A percentile compares a stretch with the other conserved stretches of the same genome.
phyloP scores from a whole-genome alignment of 805 yeast genomes.

The Candida verbasci region DNA sequence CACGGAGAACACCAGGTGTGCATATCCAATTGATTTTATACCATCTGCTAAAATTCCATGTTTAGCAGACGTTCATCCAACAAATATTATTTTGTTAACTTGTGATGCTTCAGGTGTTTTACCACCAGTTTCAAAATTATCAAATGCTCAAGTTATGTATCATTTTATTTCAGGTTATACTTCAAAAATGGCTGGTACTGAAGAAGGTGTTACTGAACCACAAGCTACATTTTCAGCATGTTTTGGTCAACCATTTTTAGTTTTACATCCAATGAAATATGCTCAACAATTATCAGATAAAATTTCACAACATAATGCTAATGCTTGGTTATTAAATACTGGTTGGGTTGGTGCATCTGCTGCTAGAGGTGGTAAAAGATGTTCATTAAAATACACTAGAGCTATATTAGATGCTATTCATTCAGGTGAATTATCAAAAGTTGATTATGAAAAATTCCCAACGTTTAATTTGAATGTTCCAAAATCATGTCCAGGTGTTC shows the following conservation, averaged over 20 bases:
- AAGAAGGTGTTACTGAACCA: conserved; percentile 97
- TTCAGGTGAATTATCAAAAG: conserved; percentile 79
- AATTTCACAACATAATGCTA: conserved; percentile 81
- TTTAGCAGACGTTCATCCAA: conserved; percentile 83
- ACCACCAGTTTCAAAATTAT: conserved; percentile 92
- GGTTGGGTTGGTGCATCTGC: conserved; percentile 98
- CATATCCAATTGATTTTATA: conserved; percentile 95
- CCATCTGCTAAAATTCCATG: conserved; percentile 97
- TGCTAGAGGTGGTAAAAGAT: conserved; percentile 91
- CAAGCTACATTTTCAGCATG: conserved; percentile 97
- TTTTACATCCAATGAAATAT: conserved; percentile 95
- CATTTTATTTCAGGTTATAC: conserved; percentile 98
- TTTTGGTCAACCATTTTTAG: conserved; percentile 98
- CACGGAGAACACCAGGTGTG: conserved; percentile 98
- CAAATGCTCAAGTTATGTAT: conserved; percentile 97
- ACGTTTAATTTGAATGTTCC: conserved; percentile 87
- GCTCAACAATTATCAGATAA: conserved; percentile 94
- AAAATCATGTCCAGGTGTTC: conserved; percentile 75
- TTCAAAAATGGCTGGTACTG: conserved; percentile 99
- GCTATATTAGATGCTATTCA: conserved; percentile 93
- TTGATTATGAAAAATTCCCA: conserved; percentile 78
- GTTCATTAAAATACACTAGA: conserved; percentile 96
- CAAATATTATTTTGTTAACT: conserved; percentile 85
- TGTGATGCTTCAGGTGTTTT: conserved; percentile 98
- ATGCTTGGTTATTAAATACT: conserved; percentile 95